Conservation (phyloP, 768 basidiomycete genomes). For the Podaxis carcinomalis region DNA sequence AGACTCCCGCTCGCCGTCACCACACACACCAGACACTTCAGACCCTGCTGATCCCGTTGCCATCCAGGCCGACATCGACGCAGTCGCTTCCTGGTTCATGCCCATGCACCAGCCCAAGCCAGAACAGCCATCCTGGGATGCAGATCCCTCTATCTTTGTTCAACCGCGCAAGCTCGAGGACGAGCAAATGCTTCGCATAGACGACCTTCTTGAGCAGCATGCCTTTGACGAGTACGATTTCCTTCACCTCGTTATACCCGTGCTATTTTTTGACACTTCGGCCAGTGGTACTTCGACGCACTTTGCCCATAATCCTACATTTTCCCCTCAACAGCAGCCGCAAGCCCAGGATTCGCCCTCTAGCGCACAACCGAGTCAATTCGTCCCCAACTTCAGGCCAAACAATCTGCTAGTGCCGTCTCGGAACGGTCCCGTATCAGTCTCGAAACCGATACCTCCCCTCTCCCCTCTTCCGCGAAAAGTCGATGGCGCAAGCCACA, state of each 20-base stretch:
- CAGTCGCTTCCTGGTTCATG: slow-evolving; percentile 55
- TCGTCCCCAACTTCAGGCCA: slow-evolving; percentile 24
- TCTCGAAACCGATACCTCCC: slow-evolving; percentile 66
- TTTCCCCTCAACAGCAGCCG: slow-evolving; percentile 27
- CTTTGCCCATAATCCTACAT: slow-evolving; percentile 25
- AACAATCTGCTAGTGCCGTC: slow-evolving; percentile 28
- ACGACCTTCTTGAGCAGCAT: slow-evolving; percentile 71
- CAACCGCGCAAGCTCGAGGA: slow-evolving; percentile 44
- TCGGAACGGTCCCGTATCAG: slow-evolving; percentile 35
- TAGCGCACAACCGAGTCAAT: slow-evolving; percentile 17
- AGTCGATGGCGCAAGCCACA: slow-evolving; percentile 41
- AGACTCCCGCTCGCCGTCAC: slow-evolving; percentile 69
- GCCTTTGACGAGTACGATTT: slow-evolving; percentile 70
- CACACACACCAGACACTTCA: slow-evolving; percentile 61
- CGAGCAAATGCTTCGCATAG: slow-evolving; percentile 57
- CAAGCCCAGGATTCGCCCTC: slow-evolving; percentile 20
- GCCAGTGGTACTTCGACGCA: slow-evolving; percentile 31
- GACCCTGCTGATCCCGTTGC: slow-evolving; percentile 47
- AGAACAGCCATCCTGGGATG: slow-evolving; percentile 38
- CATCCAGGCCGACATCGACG: slow-evolving; percentile 47
- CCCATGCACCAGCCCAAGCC: slow-evolving; percentile 39
- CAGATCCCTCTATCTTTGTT: slow-evolving; percentile 32
- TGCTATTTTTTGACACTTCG: slow-evolving; percentile 13
- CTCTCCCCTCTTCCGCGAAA: slow-evolving; percentile 58
- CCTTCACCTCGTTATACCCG: slow-evolving; percentile 12